Percentiles rank a stretch among this genome's conserved stretches.
Conservation (phyloP, 805 yeast genomes). For the Pichia scutulata region DNA sequence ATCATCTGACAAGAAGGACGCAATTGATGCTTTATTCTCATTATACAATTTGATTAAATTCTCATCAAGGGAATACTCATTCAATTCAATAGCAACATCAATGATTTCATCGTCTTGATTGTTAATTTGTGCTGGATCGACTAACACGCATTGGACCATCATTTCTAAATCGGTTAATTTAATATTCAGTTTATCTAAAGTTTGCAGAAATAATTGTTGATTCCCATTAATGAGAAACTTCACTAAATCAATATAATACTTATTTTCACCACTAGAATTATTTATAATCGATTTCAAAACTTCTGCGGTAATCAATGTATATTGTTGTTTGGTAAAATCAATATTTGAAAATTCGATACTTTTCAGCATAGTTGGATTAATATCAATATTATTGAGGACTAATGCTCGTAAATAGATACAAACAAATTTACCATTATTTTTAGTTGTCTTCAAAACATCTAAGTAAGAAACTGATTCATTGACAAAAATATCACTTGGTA, state of each 20-base stretch:
- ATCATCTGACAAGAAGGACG: conserved; percentile 31
- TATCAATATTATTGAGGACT: conserved; percentile 11
- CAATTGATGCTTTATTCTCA: conserved; percentile 11
- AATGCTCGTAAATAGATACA: conserved; percentile 24
- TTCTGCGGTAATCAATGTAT: conserved; percentile 18
- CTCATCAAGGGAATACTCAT: conserved; percentile 13
- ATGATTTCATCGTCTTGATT: conserved; percentile 26
- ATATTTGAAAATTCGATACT: conserved; percentile 10
- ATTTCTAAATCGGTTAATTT: conserved; percentile 49
- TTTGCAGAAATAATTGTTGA: conserved; percentile 32
- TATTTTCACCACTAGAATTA: conserved; percentile 9
- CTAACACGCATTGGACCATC: conserved; percentile 57
- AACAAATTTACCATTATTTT: conserved; percentile 20
- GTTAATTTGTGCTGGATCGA: conserved; percentile 7
- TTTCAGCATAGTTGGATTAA: conserved; percentile 9
- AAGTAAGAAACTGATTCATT: conserved; percentile 16
- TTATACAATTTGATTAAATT: conserved; percentile 13
- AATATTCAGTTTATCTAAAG: conserved; percentile 29
- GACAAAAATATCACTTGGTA: conserved; percentile 18
- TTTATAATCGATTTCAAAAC: conserved; percentile 14
- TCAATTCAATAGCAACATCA: conserved; percentile 20
- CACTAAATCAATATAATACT: conserved; percentile 28
- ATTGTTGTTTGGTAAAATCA: conserved; percentile 16
- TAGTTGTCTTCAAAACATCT: conserved; percentile 14
- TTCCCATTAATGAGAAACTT: conserved; percentile 31